Evolutionary conservation across 495 filamentous ascomycete genomes (phyloP).

Genomic region (Talaromyces stipitatus): DNA sequence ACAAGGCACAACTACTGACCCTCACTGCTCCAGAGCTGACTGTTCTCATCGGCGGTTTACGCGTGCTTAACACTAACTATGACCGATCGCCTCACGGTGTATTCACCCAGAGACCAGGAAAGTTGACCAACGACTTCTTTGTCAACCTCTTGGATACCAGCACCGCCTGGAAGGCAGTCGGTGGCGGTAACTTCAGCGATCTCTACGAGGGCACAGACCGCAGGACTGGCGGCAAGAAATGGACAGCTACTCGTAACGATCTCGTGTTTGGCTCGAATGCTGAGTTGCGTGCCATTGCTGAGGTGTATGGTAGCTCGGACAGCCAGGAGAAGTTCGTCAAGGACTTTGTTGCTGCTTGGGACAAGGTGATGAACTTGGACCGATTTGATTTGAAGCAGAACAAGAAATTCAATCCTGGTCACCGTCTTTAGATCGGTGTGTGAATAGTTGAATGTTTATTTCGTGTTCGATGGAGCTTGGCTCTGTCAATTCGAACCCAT

Average conservation of each 20-base stretch:
- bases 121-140: slow-evolving; percentile 70
- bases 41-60: slow-evolving; percentile 59
- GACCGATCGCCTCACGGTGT: slow-evolving; percentile 56
- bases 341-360: slow-evolving; percentile 64
- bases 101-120: slow-evolving; percentile 53
- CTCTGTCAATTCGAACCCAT: neutral
- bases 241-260: slow-evolving; percentile 60
- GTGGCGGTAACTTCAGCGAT: slow-evolving; percentile 29
- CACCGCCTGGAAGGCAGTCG: slow-evolving; percentile 52
- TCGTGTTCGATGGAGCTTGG: neutral
- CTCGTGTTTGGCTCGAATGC: slow-evolving; percentile 63
- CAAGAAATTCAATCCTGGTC: neutral
- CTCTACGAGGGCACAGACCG: slow-evolving; percentile 56
- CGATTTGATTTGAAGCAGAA: slow-evolving; percentile 47
- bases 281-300: slow-evolving; percentile 60
- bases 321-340: slow-evolving; percentile 53
- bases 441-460: neutral
- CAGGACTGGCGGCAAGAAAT: slow-evolving; percentile 59
- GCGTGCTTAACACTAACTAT: slow-evolving; percentile 57
- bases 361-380: slow-evolving; percentile 65
- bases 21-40: slow-evolving; percentile 61
- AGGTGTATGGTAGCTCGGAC: slow-evolving; percentile 53
- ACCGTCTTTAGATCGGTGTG: neutral
- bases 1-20: slow-evolving; percentile 58
- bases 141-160: slow-evolving; percentile 61